These are phyloP conservation scores for Turritis glabra DNA, from an alignment of 345 rosid species.

Conservation along the genomic window DNA sequence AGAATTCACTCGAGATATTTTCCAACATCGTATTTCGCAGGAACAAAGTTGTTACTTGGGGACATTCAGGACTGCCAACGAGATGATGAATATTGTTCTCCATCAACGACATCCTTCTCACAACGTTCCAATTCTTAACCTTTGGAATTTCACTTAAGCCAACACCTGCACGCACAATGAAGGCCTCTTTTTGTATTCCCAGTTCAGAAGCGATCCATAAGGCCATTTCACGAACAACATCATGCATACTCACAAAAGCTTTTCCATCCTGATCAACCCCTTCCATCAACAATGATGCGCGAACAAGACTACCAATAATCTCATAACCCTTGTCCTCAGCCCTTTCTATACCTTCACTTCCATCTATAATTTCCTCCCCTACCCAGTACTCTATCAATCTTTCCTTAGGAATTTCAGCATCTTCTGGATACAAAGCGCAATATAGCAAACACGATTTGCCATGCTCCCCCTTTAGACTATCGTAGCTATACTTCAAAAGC, in stretches of 20 bases:
- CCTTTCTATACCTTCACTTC: constrained; percentile 14
- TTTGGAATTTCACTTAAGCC: too few relatives aligned
- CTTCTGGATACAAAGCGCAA: constrained; percentile 41
- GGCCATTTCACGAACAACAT: constrained; percentile 45
- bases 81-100: too few relatives aligned
- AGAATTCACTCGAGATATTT: too few relatives aligned
- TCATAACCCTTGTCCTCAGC: constrained; percentile 33
- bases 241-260: constrained; percentile 44
- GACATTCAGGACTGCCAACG: too few relatives aligned
- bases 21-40: too few relatives aligned
- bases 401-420: not conserved
- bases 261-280: too few relatives aligned
- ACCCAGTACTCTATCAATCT: constrained; percentile 36
- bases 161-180: too few relatives aligned
- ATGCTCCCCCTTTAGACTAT: not conserved
- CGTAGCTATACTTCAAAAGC: constrained; percentile 43
- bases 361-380: constrained; percentile 25
- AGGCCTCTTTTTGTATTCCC: too few relatives aligned
- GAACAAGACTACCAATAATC: constrained; percentile 37
- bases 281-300: constrained; percentile 38
- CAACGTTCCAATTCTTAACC: too few relatives aligned
- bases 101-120: too few relatives aligned
- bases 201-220: not conserved
- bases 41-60: too few relatives aligned
- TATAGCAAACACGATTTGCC: constrained; percentile 39